Base-by-base conservation (phyloP, 176 grass and related monocot species). In the Carex kokanica region DNA sequence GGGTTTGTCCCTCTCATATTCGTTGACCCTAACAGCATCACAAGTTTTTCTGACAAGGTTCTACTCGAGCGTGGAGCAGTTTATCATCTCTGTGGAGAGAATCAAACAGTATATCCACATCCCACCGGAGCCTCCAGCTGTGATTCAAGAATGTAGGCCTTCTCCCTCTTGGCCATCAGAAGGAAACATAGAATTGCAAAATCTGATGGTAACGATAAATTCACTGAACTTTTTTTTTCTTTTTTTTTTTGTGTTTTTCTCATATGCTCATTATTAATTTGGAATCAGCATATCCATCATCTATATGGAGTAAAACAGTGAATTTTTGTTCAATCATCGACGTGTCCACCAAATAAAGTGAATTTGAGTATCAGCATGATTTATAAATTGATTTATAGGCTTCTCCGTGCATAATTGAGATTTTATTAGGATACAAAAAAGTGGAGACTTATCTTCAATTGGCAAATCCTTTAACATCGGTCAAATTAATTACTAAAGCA, bases 101-200 rank as follows among this genome's bases (percentile, higher is more conserved):
- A 93, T 94, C 73, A 91, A 91, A 65, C 95, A 98, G 84, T 98
- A 91, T 64, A 94, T 94, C 92, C 73, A 93, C 79, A 86, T 98
- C 73, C 86, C 87, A 72, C 78, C 86, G 0, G 95, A 98, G 43
- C 92, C 92, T 68, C 92, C 90, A 2, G 87, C 92, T 21, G 81
- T 91, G 57, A 88, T 94, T 86, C 74, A 83, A 79, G 87, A 91
- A 31, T 92, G 55, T 24, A 98, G 92, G 80, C 89, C 95, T 83
- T 88, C 90, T 85, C 81, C 31, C 87, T 87, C 95, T 82, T 98
- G 95, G 95, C 95, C 95, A 18, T 88, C 79, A 15, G 89, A 98
- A 79, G 95, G 95, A 84, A 82, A 81, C 43, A 88, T 98, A 78
- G 90, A 98, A 32, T 85, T 98, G 81, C 86, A 93, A 86, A 91